Conservation (phyloP, 139 green algal species). For the Trebouxia sp. region DNA sequence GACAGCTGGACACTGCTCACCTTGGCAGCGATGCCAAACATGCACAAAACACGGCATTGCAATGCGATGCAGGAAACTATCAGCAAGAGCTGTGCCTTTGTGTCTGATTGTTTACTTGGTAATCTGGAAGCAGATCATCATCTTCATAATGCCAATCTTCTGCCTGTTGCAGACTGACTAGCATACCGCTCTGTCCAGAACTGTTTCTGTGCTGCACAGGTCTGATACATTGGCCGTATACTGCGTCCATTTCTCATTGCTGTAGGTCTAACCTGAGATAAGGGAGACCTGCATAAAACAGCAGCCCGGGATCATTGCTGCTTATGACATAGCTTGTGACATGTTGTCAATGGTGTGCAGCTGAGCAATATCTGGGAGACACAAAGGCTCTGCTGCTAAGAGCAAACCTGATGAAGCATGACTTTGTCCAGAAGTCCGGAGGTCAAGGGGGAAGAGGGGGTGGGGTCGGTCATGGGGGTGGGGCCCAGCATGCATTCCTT, state of each 20-base stretch:
- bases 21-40: too few species aligned
- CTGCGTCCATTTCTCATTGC: not conserved
- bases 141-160: too few species aligned
- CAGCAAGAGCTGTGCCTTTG: too few species aligned
- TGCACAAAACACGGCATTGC: too few species aligned
- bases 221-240: too few species aligned
- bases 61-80: too few species aligned
- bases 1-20: too few species aligned
- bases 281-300: not conserved
- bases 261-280: not conserved
- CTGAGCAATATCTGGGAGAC: conserved; percentile 72
- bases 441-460: not conserved
- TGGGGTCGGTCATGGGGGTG: not conserved
- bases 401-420: conserved; percentile 75
- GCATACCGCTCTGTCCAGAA: too few species aligned
- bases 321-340: not conserved
- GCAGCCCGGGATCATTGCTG: not conserved
- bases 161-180: too few species aligned
- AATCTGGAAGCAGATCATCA: too few species aligned
- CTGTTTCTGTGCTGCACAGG: not conserved
- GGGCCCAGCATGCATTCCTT: not conserved
- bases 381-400: conserved; percentile 76
- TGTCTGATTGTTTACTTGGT: too few species aligned
- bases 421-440: conserved; percentile 66
- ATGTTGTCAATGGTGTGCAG: conserved; percentile 36